Conservation (phyloP, 2,329 filamentous ascomycete species). For the Penicillium sp. region DNA sequence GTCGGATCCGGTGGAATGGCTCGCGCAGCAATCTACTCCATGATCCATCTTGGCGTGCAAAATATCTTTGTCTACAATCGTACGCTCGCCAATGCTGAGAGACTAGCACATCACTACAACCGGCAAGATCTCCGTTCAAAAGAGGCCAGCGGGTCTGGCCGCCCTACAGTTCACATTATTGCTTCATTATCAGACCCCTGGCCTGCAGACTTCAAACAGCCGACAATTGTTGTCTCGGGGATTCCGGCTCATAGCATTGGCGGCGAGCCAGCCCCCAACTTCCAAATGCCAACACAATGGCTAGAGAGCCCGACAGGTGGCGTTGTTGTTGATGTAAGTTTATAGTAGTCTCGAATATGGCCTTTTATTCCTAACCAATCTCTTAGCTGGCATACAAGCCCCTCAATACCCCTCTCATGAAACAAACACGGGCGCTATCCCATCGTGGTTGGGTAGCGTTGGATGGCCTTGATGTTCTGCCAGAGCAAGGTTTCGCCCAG, state of each 20-base stretch:
- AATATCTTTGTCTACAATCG: constrained; percentile 40
- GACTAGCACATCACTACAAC: constrained; percentile 36
- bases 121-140: constrained; percentile 26
- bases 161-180: constrained; percentile 28
- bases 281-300: constrained; percentile 36
- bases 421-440: constrained; percentile 35
- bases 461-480: constrained; percentile 39
- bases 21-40: constrained; percentile 40
- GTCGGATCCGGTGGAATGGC: constrained; percentile 58
- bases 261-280: constrained; percentile 34
- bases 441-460: constrained; percentile 39
- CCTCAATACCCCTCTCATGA: constrained; percentile 36
- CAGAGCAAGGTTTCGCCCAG: constrained; percentile 41
- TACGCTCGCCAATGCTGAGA: constrained; percentile 34
- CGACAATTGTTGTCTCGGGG: constrained; percentile 38
- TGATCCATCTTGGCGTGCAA: constrained; percentile 38
- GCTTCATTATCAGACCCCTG: constrained; percentile 29
- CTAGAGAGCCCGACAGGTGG: constrained; percentile 39
- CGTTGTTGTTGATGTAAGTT: constrained; percentile 40
- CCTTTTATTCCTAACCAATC: background rate
- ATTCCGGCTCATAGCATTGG: constrained; percentile 38
- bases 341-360: background rate
- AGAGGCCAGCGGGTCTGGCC: constrained; percentile 14
- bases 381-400: constrained; percentile 41
- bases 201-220: constrained; percentile 34